A percentile compares a stretch with the other conserved stretches of the same genome.
Evolutionary conservation across 2,329 filamentous ascomycete genomes (phyloP).

Genomic region (Scolecobasidium constrictum): DNA sequence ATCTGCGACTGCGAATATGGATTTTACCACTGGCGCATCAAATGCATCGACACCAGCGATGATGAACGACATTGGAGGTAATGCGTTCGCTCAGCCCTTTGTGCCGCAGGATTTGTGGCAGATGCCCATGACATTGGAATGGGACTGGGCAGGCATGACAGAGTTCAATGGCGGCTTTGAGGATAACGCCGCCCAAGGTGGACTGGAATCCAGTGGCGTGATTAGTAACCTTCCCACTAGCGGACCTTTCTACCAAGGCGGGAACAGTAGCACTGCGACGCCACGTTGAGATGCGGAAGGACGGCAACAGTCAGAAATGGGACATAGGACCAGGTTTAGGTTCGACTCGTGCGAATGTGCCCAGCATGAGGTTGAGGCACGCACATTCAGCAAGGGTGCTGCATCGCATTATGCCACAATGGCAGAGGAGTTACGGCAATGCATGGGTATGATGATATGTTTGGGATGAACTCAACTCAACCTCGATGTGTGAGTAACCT

Average conservation of each 20-base stretch:
- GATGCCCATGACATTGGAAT: constrained; percentile 91
- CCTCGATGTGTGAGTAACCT: too few relatives aligned
- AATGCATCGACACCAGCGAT: constrained; percentile 10
- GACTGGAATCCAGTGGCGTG: constrained; percentile 5
- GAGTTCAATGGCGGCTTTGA: constrained; percentile 2
- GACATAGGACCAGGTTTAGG: too few relatives aligned
- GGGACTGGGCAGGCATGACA: constrained; percentile 57
- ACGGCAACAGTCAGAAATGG: too few relatives aligned
- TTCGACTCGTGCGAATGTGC: too few relatives aligned
- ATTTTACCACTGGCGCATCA: background rate
- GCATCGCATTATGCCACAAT: too few relatives aligned
- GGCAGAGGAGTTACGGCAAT: too few relatives aligned
- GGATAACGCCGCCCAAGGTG: background rate
- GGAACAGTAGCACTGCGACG: background rate
- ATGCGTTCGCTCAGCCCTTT: constrained; percentile 68
- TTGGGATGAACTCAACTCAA: too few relatives aligned
- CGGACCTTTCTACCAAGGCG: background rate
- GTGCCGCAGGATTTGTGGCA: constrained; percentile 91
- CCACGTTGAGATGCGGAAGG: background rate
- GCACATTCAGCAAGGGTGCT: too few relatives aligned
- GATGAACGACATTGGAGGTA: constrained; percentile 16
- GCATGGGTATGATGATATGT: too few relatives aligned
- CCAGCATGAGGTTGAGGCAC: too few relatives aligned
- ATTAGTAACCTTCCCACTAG: constrained; percentile 2
- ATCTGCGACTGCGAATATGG: background rate